These are phyloP conservation scores for Ensete ventricosum DNA, from an alignment of 176 grass and related monocot genomes.

Conservation along the genomic window DNA sequence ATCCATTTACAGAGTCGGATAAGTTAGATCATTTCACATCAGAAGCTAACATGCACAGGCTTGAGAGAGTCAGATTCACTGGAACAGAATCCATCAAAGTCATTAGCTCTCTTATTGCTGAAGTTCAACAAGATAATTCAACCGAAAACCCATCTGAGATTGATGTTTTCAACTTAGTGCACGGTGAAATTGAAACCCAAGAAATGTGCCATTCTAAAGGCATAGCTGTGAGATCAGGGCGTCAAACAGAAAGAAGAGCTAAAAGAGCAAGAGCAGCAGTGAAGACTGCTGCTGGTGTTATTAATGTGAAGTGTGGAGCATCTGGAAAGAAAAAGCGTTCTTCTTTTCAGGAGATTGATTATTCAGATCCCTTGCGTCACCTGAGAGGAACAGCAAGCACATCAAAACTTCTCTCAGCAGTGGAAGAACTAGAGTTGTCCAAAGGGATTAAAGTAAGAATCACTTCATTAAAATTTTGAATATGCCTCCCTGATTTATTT, in stretches of 20 bases:
- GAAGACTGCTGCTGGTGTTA: constrained; percentile 25
- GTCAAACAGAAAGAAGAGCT: constrained; percentile 46
- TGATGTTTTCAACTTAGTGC: constrained; percentile 17
- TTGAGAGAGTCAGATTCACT: neutral
- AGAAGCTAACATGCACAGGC: neutral
- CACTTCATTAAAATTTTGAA: neutral
- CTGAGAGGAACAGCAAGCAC: constrained; percentile 42
- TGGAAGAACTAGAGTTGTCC: constrained; percentile 54
- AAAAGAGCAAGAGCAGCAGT: constrained; percentile 39
- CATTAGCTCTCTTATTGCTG: neutral
- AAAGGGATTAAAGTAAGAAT: constrained; percentile 46
- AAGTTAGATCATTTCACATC: constrained; percentile 18
- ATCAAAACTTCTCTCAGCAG: constrained; percentile 46
- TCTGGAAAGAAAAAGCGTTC: constrained; percentile 34
- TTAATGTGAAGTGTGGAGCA: constrained; percentile 8
- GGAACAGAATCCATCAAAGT: neutral
- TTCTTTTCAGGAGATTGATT: constrained; percentile 18
- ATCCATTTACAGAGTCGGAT: constrained; percentile 18
- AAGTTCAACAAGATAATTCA: neutral
- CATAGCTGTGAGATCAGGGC: constrained; percentile 48
- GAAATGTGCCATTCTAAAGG: constrained; percentile 3
- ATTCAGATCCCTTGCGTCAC: constrained; percentile 50
- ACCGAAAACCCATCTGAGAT: constrained; percentile 27
- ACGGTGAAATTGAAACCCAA: constrained; percentile 1
- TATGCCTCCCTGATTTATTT: neutral